Evolutionary conservation across 495 filamentous ascomycete genomes (phyloP), one percentile per base, ranked within the genome.

Genomic region (Xylaria palmicola): DNA sequence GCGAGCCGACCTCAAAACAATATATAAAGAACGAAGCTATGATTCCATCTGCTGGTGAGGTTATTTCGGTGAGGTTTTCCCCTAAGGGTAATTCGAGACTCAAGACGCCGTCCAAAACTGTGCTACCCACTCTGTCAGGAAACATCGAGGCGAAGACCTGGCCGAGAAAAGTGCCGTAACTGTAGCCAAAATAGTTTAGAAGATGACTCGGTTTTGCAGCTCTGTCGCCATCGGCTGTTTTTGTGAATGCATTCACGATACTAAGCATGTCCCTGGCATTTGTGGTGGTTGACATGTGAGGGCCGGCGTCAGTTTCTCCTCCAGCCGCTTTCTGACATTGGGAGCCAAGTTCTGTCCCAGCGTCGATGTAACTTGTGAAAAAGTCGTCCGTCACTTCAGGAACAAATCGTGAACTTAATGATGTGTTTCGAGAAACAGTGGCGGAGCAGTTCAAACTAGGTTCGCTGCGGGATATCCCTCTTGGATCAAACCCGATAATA

Each of bases 101-200:
- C 24, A 43, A 20, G 37, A 74, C 72, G 3, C 70, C 72, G 19
- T 74, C 72, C 24, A 74, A 13, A 29, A 74, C 12, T 54, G 73
- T 4, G 48, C 67, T 56, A 10, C 70, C 72, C 12, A 73, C 70
- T 9, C 67, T 51, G 3, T 69, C 67, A 0, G 70, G 70, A 57
- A 72, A 74, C 70, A 72, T 72, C 22, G 50, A 54, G 6, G 72
- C 68, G 32, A 74, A 74, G 60, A 77, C 84, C 60, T 75, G 63
- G 0, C 84, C 84, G 0, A 86, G 68, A 8, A 82, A 65, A 2
- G 82, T 83, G 0, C 83, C 84, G 59, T 87, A 78, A 22, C 65
- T 68, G 50, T 74, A 75, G n/a, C 75, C 75, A 70, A 73, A 77
- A 58, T 77, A 77, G 27, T 70, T 68, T 9, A 58, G 41, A 4